Evolutionary conservation across 2,329 filamentous ascomycete genomes (phyloP), one percentile per base, ranked within the genome.

Genomic region (Curvularia spicifera): DNA sequence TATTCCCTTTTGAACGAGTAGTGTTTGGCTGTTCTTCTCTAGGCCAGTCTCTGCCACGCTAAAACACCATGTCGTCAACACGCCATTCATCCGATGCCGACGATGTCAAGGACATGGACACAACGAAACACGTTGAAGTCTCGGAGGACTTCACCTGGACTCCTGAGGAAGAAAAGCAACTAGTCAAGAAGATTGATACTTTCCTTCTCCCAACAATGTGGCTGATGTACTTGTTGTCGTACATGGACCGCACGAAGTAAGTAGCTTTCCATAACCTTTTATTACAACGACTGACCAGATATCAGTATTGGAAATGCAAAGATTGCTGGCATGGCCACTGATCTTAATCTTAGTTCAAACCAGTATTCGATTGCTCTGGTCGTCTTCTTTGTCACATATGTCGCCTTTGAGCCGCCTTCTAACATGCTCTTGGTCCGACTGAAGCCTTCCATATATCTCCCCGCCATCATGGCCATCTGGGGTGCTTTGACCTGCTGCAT

Each of bases 401-500:
- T 86, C 39, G 64, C 82, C 13, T 84, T 82, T 61, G 83, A 85
- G 65, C 78, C 84, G 0, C 83, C 83, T 0, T 83, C 80, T 53
- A 85, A 85, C 70, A 80, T 85, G 68, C 74, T 84, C n/a, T 76
- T 86, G 26, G 78, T 79, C 35, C 78, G 78, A 37, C 79, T 79
- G 18, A 76, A 78, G 43, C 84, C 83, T 0, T 83, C 81, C 0
- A 66, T 81, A n/a, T 85, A 83, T 66, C 67, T 77, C 0, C 79
- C 82, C 0, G 65, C 68, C 7, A 82, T 84, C 64, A 85, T 87
- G 84, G 71, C 82, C 4, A 65, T 81, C 2, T 87, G 85, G 86
- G 80, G 82, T 28, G 64, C 67, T 0, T 68, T 83, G 26, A 81
- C 82, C 33, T 82, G 81, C 54, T 77, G 81, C 56, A 85, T 86